phyloP scores from a whole-genome alignment of 306 rosid genomes.

The Geum urbanum region DNA sequence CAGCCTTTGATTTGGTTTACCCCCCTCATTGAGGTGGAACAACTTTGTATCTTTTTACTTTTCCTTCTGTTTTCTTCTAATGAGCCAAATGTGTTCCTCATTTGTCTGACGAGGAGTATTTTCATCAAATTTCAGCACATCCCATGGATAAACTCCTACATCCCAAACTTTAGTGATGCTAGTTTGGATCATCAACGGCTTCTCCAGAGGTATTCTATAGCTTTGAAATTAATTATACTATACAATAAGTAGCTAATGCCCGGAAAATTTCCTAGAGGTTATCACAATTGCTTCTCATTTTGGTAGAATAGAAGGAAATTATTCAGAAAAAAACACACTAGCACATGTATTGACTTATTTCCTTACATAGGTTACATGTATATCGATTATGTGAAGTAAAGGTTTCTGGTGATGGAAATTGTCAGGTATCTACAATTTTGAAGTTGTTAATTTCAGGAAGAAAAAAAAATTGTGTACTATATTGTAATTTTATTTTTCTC shows the following conservation, averaged over 20 bases:
- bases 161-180: constrained; percentile 67
- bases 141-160: constrained; percentile 75
- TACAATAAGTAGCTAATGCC: background rate
- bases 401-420: constrained; percentile 93
- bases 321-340: background rate
- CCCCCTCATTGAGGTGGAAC: background rate
- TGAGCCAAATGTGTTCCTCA: background rate
- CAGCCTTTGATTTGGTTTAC: background rate
- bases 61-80: background rate
- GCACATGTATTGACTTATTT: constrained; percentile 1
- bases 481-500: constrained; percentile 14
- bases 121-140: constrained; percentile 57
- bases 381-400: constrained; percentile 75
- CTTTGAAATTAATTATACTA: constrained; percentile 16
- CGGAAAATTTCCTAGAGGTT: background rate
- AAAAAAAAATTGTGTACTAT: constrained; percentile 4
- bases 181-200: constrained; percentile 84
- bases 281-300: background rate
- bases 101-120: constrained; percentile 19
- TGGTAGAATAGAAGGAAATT: background rate
- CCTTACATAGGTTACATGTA: constrained; percentile 50
- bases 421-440: constrained; percentile 57
- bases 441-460: constrained; percentile 1
- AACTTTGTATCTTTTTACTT: background rate
- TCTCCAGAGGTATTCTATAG: constrained; percentile 57